Evolutionary conservation across 805 yeast genomes (phyloP).

Genomic region (Schwanniomyces pseudopolymorphus): DNA sequence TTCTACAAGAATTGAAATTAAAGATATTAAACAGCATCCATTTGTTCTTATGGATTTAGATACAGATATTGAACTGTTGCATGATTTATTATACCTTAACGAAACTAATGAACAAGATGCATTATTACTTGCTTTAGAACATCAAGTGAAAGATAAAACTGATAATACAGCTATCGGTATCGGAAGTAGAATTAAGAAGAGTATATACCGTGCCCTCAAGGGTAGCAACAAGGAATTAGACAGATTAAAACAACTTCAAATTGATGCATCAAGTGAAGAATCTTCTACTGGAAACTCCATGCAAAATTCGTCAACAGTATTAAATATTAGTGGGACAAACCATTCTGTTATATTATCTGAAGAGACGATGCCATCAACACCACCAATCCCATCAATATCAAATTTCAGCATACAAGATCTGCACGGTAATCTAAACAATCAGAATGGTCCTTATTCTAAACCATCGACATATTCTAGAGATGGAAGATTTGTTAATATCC

Average conservation of each 20-base stretch:
- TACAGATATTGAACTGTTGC: constrained; percentile 30
- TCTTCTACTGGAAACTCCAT: constrained; percentile 17
- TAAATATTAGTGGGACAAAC: constrained; percentile 9
- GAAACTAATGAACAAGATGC: constrained; percentile 2
- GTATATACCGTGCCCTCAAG: constrained; percentile 44
- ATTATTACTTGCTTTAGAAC: background rate
- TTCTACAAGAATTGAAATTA: constrained; percentile 60
- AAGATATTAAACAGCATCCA: constrained; percentile 74
- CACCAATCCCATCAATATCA: constrained; percentile 7
- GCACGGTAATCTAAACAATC: constrained; percentile 10
- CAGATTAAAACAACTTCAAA: constrained; percentile 16
- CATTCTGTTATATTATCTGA: constrained; percentile 36
- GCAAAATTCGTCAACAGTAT: constrained; percentile 13
- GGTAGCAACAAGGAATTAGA: constrained; percentile 27
- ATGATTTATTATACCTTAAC: constrained; percentile 38
- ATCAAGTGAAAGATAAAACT: constrained; percentile 58
- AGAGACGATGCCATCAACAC: constrained; percentile 16
- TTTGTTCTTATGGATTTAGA: constrained; percentile 50
- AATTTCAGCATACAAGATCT: background rate
- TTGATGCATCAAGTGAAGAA: constrained; percentile 36
- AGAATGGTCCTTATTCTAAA: constrained; percentile 3
- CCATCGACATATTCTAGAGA: constrained; percentile 26
- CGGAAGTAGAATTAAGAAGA: constrained; percentile 60
- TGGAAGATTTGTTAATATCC: constrained; percentile 20
- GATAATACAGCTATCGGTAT: constrained; percentile 81